Base-by-base conservation (phyloP, 176 grass and related monocot species). In the Paspalum notatum region DNA sequence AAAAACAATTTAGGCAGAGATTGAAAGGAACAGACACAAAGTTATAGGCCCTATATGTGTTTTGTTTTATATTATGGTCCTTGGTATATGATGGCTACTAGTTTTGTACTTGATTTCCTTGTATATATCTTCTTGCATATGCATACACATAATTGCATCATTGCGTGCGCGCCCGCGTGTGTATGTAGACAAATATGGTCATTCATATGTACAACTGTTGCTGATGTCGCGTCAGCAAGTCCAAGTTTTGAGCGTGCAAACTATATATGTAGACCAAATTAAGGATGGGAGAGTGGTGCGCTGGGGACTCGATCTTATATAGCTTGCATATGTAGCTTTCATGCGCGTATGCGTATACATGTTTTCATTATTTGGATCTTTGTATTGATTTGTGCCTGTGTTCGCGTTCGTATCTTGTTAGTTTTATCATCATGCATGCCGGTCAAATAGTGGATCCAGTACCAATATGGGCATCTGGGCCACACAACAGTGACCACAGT, bases 211-310 rank as follows among this genome's bases (percentile, higher is more conserved):
- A 46, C 46, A 80, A 46, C 77, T 75, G 22, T 57, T 62, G 74
- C 40, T 38, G 74, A 48, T 38, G 81, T 61, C 81, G 69, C 14
- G 63, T 68, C 76, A 80, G 64, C 6, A 48, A 44, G 11, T 77
- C 64, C 13, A 77, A 63, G 72, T 55, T 76, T 71, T 56, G 50
- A 49, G 72, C 58, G 61, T 67, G 74, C 60, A 73, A 87, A 83
- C 60, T 66, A 79, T 69, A 44, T n/a, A 79, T 77, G 32, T 21
- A 62, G n/a, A 72, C 46, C 71, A 62, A 58, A 74, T 58, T 60
- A 75, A 68, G 71, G 62, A 68, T 43, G 15, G 32, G 44, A 68
- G 15, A 37, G 62, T 52, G 22, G 11, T 45, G 62, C 66, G 72
- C 70, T 59, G 75, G 71, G 62, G 62, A 62, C 78, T 71, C 12